Evolutionary conservation across 352 stramenopile species (phyloP), one percentile per base, ranked within the genome.

Genomic region (Thalassiosira hispida): DNA sequence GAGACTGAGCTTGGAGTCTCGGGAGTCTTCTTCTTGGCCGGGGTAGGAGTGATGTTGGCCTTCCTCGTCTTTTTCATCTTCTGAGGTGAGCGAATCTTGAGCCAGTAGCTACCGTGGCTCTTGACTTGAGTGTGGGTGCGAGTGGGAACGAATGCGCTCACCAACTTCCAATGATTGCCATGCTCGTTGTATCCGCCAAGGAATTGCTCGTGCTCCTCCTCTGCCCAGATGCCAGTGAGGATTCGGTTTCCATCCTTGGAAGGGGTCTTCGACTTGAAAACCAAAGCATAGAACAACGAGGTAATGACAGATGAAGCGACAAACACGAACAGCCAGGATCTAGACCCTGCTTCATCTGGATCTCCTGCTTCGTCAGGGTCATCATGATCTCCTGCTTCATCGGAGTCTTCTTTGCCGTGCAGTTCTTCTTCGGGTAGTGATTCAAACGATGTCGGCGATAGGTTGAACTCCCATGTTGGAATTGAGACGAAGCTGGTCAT

Each of bases 171-270:
- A 9, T 51, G 31, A 2, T 14, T 64, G 6, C 75, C 75, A 60
- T 78, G 27, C 23, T 46, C 23, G 11, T 61, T 53, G 59, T 74
- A 83, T 20, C 60, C 67, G 20, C 66, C 53, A 8, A 78, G 22
- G 47, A 83, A 83, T 38, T 70, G 67, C 18, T 72, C 20, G 31
- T 83, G 75, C 59, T 83, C 75, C 29, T 66, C 31, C 20, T 70
- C 60, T 31, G 35, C 65, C 74, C 74, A 83, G n/a, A 73, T 64
- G 16, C 74, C 74, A 46, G 47, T 77, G 12, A 62, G 1, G 42
- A 61, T 22, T 29, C 18, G 7, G 44, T 46, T 9, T 23, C 18
- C 52, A 16, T 52, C 35, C 23, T 42, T 55, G 20, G 47, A 1
- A 25, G 25, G 7, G 25, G 25, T n/a, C 49, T 56, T 65, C 7